Conservation (phyloP, 352 stramenopile genomes). For the Globisporangium uncinulatum region DNA sequence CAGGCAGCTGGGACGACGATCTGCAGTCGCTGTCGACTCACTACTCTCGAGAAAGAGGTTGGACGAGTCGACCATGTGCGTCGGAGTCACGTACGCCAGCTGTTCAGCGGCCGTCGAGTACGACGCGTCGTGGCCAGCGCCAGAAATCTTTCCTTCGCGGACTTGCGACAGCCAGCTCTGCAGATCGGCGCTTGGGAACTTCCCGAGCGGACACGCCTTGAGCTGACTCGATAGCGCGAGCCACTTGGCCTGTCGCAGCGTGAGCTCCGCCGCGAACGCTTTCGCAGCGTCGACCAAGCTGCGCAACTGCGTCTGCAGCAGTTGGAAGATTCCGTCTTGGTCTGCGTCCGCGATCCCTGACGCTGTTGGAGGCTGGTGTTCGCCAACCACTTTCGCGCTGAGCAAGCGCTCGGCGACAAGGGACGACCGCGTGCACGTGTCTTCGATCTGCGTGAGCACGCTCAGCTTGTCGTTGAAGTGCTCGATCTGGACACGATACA, state of each 20-base stretch:
- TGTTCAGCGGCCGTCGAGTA: slow-evolving; percentile 12
- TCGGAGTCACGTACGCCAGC: slow-evolving; percentile 6
- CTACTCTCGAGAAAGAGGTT: slow-evolving; percentile 22
- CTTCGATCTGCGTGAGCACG: slow-evolving; percentile 50
- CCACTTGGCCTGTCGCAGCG: slow-evolving; percentile 55
- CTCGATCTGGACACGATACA: slow-evolving; percentile 18
- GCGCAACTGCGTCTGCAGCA: slow-evolving; percentile 19
- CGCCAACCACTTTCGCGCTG: background rate
- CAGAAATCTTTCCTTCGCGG: slow-evolving; percentile 73
- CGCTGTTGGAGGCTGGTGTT: background rate
- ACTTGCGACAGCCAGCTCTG: slow-evolving; percentile 77
- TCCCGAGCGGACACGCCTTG: slow-evolving; percentile 45
- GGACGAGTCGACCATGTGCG: slow-evolving; percentile 9
- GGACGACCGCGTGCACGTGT: slow-evolving; percentile 32
- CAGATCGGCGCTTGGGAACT: slow-evolving; percentile 42
- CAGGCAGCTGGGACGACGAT: slow-evolving; percentile 23
- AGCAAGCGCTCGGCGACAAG: slow-evolving; percentile 32
- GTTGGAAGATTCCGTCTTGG: slow-evolving; percentile 4
- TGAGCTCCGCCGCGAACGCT: slow-evolving; percentile 21
- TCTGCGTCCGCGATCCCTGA: too few relatives aligned
- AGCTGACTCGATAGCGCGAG: slow-evolving; percentile 67
- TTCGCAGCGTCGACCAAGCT: slow-evolving; percentile 16
- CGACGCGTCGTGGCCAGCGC: slow-evolving; percentile 49
- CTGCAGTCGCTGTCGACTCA: background rate
- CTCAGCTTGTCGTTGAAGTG: slow-evolving; percentile 54